Conservation (phyloP, 805 yeast genomes). For the Suhomyces prunicola region DNA sequence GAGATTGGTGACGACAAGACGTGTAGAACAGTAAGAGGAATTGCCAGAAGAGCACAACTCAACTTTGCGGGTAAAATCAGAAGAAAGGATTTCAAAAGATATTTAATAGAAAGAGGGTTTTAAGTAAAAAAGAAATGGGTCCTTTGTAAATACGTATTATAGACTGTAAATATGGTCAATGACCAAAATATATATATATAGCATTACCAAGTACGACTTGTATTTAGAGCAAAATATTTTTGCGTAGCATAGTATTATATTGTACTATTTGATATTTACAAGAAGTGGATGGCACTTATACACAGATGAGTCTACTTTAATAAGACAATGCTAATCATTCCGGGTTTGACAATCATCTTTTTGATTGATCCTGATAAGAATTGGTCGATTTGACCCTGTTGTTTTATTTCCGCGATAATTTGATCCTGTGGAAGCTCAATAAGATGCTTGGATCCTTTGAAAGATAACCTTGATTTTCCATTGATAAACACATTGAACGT, state of each 20-base stretch:
- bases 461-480: constrained; percentile 61
- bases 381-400: not conserved
- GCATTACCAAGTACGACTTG: not conserved
- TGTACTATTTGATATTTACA: constrained; percentile 1
- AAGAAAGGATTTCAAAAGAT: constrained; percentile 31
- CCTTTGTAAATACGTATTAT: constrained; percentile 8
- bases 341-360: constrained; percentile 54
- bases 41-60: constrained; percentile 35
- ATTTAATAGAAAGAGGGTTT: constrained; percentile 31
- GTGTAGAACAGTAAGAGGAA: constrained; percentile 29
- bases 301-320: constrained; percentile 10
- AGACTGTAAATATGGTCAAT: not conserved
- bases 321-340: constrained; percentile 44
- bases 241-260: not conserved
- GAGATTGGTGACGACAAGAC: constrained; percentile 30
- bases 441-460: constrained; percentile 34
- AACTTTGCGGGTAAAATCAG: constrained; percentile 39
- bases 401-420: constrained; percentile 33
- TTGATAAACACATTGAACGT: constrained; percentile 65
- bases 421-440: constrained; percentile 28
- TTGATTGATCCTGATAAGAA: constrained; percentile 35
- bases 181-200: constrained; percentile 3
- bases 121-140: constrained; percentile 5
- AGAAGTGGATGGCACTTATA: not conserved
- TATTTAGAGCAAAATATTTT: too few species aligned